Conservation (phyloP, 768 basidiomycete genomes). For the Cystofilobasidium ferigula region DNA sequence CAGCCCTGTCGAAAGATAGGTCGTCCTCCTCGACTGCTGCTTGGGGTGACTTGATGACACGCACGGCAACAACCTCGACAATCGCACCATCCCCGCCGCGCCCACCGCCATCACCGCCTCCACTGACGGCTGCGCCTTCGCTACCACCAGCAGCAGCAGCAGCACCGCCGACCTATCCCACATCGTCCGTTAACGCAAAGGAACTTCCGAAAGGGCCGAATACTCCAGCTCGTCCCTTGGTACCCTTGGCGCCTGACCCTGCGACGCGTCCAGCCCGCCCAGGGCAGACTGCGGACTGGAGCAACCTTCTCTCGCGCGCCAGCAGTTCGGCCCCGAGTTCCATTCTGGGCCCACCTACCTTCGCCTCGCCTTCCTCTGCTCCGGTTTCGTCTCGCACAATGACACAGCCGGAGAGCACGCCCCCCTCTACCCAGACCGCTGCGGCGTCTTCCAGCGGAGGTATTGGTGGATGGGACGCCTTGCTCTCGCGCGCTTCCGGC, state of each 20-base stretch:
- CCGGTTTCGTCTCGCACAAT: not conserved
- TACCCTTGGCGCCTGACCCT: not conserved
- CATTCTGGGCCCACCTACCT: slow-evolving; percentile 4
- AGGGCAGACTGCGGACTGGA: slow-evolving; percentile 6
- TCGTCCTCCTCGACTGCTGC: slow-evolving; percentile 5
- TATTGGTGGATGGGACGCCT: not conserved
- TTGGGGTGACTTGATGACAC: slow-evolving; percentile 13
- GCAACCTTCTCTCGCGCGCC: slow-evolving; percentile 14
- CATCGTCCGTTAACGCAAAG: no score
- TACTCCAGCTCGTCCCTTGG: slow-evolving; percentile 1
- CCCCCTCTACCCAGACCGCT: not conserved
- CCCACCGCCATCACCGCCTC: not conserved
- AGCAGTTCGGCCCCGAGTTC: not conserved
- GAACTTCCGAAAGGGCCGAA: not conserved
- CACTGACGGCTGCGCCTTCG: not conserved
- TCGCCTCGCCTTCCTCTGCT: not conserved
- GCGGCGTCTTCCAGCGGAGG: not conserved
- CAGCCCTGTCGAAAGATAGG: not conserved
- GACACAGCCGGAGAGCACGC: no score
- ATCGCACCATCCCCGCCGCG: not conserved
- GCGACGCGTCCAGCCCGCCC: not conserved
- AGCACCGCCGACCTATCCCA: no score
- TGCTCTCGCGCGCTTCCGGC: not conserved
- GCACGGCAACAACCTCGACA: not conserved
- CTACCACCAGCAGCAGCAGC: no score